Evolutionary conservation across 306 rosid species (phyloP).

Genomic region (Dalbergia cochinchinensis): DNA sequence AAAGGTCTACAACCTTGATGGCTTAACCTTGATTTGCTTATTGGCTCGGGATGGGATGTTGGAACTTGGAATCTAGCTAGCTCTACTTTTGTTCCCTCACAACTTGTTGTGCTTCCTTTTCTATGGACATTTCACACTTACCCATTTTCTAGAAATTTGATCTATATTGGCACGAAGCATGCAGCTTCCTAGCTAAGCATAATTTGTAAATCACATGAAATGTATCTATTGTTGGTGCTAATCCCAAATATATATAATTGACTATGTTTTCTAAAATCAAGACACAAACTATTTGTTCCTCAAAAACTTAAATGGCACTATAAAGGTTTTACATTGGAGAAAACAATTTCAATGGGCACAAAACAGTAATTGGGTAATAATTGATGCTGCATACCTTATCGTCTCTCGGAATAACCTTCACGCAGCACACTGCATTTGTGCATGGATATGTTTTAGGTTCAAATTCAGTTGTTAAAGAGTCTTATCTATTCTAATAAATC

Average conservation of each 20-base stretch:
- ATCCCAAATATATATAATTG: too few relatives aligned
- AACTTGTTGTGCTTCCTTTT: not conserved
- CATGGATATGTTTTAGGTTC: not conserved
- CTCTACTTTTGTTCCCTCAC: constrained; percentile 15
- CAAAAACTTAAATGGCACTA: not conserved
- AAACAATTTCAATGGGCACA: constrained; percentile 6
- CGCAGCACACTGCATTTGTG: not conserved
- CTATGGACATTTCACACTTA: not conserved
- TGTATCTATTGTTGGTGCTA: too few relatives aligned
- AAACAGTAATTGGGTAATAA: constrained; percentile 25
- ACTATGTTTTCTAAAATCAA: not conserved
- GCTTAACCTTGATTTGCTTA: constrained; percentile 40
- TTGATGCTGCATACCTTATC: constrained; percentile 8
- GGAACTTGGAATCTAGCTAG: constrained; percentile 24
- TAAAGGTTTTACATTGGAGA: not conserved
- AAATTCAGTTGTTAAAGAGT: not conserved
- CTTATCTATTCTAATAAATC: not conserved
- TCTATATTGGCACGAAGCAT: not conserved
- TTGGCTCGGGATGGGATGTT: not conserved
- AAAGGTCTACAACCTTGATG: constrained; percentile 46
- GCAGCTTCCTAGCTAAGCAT: too few relatives aligned
- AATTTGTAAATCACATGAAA: too few relatives aligned
- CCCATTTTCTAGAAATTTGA: not conserved
- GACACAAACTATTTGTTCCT: not conserved
- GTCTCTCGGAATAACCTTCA: not conserved